Percentiles rank a stretch among this genome's conserved stretches.
Conservation (phyloP, 1,284 basidiomycete species). For the Cryptococcus sp. region DNA sequence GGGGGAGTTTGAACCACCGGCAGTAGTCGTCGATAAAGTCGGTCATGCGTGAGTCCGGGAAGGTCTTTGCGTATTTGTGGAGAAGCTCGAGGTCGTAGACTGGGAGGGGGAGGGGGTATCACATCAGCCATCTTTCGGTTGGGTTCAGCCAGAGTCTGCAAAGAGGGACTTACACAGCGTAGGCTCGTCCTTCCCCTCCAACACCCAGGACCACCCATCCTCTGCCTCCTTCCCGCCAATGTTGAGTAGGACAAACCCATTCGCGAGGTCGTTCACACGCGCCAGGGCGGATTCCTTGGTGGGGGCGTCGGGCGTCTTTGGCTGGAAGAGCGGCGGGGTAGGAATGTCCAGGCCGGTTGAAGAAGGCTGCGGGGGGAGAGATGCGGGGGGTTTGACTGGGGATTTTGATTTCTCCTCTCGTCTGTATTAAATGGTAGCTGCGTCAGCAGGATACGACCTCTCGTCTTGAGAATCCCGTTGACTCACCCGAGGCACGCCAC, state of each 20-base stretch:
- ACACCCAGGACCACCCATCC: slow-evolving; percentile 54
- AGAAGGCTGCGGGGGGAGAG: too few relatives aligned
- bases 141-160: background rate
- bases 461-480: background rate
- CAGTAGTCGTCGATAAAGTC: slow-evolving; percentile 68
- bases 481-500: slow-evolving; percentile 16
- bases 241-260: slow-evolving; percentile 46
- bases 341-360: background rate
- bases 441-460: background rate
- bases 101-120: slow-evolving; percentile 55
- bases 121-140: slow-evolving; percentile 2
- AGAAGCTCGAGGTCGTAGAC: slow-evolving; percentile 64
- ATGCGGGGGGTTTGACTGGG: too few relatives aligned
- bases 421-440: background rate
- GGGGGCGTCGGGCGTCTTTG: slow-evolving; percentile 51
- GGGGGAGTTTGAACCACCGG: slow-evolving; percentile 57
- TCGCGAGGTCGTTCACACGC: slow-evolving; percentile 46
- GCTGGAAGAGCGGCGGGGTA: slow-evolving; percentile 23
- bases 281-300: slow-evolving; percentile 45
- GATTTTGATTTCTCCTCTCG: background rate
- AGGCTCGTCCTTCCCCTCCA: slow-evolving; percentile 73
- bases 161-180: slow-evolving; percentile 58
- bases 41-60: slow-evolving; percentile 62
- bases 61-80: slow-evolving; percentile 64
- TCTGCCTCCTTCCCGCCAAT: slow-evolving; percentile 33